Percentiles rank a stretch among this genome's conserved stretches.
Conservation (phyloP, 2,329 filamentous ascomycete genomes). For the Gaeumannomyces sp. region DNA sequence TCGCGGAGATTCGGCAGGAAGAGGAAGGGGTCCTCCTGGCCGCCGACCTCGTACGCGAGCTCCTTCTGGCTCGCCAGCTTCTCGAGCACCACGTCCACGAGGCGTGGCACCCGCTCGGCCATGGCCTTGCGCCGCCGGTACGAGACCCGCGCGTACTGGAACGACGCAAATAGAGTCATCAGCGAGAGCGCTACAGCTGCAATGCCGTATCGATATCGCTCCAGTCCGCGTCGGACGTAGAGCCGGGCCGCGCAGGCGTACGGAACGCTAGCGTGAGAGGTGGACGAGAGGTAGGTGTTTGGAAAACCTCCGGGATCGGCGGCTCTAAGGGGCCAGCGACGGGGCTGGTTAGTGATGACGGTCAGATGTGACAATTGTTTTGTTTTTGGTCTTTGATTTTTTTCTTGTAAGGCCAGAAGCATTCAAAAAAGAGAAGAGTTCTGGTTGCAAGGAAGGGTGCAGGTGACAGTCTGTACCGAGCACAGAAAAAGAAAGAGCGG, state of each 20-base stretch:
- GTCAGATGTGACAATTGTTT: conserved; percentile 26
- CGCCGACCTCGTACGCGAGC: conserved; percentile 53
- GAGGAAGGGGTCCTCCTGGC: conserved; percentile 66
- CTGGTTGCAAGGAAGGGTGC: conserved; percentile 16
- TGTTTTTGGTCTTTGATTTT: background rate
- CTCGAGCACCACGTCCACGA: conserved; percentile 81
- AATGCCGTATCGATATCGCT: conserved; percentile 83
- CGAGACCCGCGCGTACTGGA: conserved; percentile 57
- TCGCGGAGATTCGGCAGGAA: conserved; percentile 86
- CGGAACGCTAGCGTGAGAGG: conserved; percentile 86
- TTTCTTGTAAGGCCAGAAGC: too few species aligned
- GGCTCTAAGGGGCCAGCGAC: conserved; percentile 66
- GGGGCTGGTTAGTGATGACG: conserved; percentile 77
- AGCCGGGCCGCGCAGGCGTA: conserved; percentile 74
- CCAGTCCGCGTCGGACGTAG: conserved; percentile 73
- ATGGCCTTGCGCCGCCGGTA: conserved; percentile 59
- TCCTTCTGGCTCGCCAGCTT: conserved; percentile 79
- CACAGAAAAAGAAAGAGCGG: conserved; percentile 18
- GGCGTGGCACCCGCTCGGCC: conserved; percentile 66
- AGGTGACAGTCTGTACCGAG: conserved; percentile 7
- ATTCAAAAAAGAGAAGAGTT: conserved; percentile 12
- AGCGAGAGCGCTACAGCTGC: conserved; percentile 51
- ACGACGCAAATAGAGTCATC: conserved; percentile 26
- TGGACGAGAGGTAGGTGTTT: conserved; percentile 65
- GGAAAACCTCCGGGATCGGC: conserved; percentile 55